A percentile compares a stretch with the other conserved stretches of the same genome.
phyloP scores from a whole-genome alignment of 1,284 basidiomycete genomes.

The Puccinia polysora region DNA sequence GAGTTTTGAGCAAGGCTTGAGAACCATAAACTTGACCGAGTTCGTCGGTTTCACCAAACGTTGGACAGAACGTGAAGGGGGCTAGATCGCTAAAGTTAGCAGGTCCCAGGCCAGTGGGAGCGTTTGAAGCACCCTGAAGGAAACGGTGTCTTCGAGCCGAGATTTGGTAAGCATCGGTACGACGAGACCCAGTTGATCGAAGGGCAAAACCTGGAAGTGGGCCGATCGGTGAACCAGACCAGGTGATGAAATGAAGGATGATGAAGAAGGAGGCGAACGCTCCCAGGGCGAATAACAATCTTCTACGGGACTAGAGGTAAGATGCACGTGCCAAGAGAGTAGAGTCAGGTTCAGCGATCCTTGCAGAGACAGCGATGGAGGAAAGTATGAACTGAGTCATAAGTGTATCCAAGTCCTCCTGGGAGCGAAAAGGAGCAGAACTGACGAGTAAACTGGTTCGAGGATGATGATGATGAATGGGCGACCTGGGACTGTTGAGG shows the following conservation, averaged over 20 bases:
- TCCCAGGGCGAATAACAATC: constrained; percentile 21
- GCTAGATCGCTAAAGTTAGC: constrained; percentile 57
- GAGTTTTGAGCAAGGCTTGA: constrained; percentile 68
- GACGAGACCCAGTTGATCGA: constrained; percentile 25
- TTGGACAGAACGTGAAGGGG: constrained; percentile 85
- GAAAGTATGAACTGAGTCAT: constrained; percentile 9
- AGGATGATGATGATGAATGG: constrained; percentile 9
- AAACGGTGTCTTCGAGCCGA: constrained; percentile 38
- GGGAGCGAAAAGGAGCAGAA: no score
- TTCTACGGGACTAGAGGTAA: constrained; percentile 27
- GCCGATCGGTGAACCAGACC: constrained; percentile 20
- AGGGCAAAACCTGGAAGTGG: constrained; percentile 35
- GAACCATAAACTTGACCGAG: constrained; percentile 73
- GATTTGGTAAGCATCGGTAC: constrained; percentile 43
- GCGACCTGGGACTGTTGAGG: background rate
- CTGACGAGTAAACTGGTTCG: constrained; percentile 12
- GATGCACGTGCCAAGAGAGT: no score
- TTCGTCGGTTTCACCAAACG: constrained; percentile 73
- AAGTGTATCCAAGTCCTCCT: no score
- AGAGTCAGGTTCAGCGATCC: no score
- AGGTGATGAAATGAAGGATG: constrained; percentile 39
- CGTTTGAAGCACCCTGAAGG: constrained; percentile 26
- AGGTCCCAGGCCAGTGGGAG: constrained; percentile 23
- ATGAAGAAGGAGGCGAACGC: constrained; percentile 28
- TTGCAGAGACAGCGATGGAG: no score